Conservation (phyloP, 2,329 filamentous ascomycete genomes). For the Fusarium agapanthi region DNA sequence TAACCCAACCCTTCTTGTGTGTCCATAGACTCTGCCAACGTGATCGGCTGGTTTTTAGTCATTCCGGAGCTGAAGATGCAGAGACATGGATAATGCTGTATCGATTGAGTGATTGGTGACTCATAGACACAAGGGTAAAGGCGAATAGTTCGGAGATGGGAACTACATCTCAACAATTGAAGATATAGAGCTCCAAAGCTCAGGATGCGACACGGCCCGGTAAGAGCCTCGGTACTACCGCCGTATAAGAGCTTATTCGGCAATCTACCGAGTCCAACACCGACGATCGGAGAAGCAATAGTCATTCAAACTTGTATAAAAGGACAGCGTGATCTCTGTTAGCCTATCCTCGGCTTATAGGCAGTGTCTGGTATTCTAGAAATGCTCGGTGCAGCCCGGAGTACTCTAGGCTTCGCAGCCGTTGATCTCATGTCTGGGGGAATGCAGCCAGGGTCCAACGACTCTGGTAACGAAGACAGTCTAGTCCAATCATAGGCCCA, state of each 20-base stretch:
- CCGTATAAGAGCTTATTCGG: not conserved
- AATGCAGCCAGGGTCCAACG: not conserved
- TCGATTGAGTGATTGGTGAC: not conserved
- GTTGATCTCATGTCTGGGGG: not conserved
- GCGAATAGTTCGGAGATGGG: not conserved
- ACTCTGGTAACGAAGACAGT: not conserved
- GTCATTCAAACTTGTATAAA: not conserved
- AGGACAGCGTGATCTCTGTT: not conserved
- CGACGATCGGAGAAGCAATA: conserved; percentile 8
- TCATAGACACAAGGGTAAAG: not conserved
- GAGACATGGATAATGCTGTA: not conserved
- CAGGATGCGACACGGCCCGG: not conserved
- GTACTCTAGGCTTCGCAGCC: not conserved
- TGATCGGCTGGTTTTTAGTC: not conserved
- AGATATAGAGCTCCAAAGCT: not conserved
- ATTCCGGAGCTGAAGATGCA: not conserved
- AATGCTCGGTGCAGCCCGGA: not conserved
- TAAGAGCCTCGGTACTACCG: conserved; percentile 10
- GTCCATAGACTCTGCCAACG: not conserved
- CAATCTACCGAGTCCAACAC: not conserved
- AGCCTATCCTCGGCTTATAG: not conserved
- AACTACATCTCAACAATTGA: not conserved
- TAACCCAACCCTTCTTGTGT: not conserved
- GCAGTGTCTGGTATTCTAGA: not conserved
- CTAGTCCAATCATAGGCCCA: not conserved